Evolutionary conservation across 164 flowering plant species (phyloP), one percentile per base, ranked within the genome.

Genomic region (Piper longum): DNA sequence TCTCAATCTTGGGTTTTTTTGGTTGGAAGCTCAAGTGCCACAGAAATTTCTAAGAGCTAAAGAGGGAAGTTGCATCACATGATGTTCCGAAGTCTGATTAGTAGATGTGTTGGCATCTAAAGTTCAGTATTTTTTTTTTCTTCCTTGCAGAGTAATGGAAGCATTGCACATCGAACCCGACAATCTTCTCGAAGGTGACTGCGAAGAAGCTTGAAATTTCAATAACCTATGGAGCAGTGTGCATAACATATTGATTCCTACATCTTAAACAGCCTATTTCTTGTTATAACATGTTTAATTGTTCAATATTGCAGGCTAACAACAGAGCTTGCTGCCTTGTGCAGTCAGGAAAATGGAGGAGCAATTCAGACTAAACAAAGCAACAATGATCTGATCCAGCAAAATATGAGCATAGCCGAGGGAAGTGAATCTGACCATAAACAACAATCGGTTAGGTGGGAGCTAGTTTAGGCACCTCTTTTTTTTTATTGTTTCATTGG

Each of bases 151-250:
- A 77, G 68, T 67, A 73, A 85, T 67, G 63, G 82, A 61, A 70
- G 75, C 76, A 70, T 76, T 17, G 82, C 74, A 54, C 81, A 78
- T 56, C 83, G 83, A 16, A 71, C 86, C 58, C 78, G 86, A 48
- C 84, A 78, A 64, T 76, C 79, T 72, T 87, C 93, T 59, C 60
- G 82, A 56, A 79, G 84, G 93, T 87, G 63, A 77, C 3, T 48
- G 7, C 14, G 14, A 48, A 7, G 52, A 45, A 48, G 52, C 14
- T 48, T 9, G 9, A 9, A 48, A 7, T 56, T 16, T 56, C 19
- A 2, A 56, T 17, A 16, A 56, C 19, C 19, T 56, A 56, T 16
- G 59, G 14, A 48, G 12, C 14, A 48, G 14, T 9, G 14, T 14
- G 14, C 7, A 5, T 48, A 48, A 6, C 1, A 9, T 48, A 5